These are phyloP conservation scores for Saksenaea vasiformis DNA, from an alignment of 371 early-diverging fungal species.

Conservation along the genomic window DNA sequence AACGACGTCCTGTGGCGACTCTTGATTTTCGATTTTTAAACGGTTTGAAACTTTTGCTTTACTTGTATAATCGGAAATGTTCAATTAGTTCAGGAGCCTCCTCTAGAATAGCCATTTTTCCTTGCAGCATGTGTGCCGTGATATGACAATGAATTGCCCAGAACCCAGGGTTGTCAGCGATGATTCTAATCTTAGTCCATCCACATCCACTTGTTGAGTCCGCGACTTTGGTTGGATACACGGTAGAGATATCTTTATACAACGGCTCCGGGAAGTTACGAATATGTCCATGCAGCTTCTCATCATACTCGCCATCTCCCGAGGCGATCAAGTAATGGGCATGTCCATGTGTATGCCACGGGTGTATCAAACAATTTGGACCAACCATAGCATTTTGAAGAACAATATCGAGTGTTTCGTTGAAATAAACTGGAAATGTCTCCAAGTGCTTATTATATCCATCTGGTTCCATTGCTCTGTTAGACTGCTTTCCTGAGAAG, in stretches of 20 bases:
- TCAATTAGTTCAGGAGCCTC: conserved; percentile 41
- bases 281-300: conserved; percentile 21
- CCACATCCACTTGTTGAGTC: conserved; percentile 31
- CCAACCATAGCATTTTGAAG: conserved; percentile 28
- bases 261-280: conserved; percentile 33
- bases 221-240: conserved; percentile 33
- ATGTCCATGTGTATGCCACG: conserved; percentile 54
- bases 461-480: conserved; percentile 3
- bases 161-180: conserved; percentile 49
- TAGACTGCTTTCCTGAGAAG: not conserved
- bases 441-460: conserved; percentile 17
- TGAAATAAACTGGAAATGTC: conserved; percentile 27
- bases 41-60: too few relatives aligned
- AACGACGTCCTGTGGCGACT: too few relatives aligned
- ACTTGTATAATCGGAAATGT: conserved; percentile 16
- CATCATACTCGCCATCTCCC: conserved; percentile 38
- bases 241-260: conserved; percentile 33
- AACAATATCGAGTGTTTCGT: conserved; percentile 41
- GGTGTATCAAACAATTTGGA: conserved; percentile 33
- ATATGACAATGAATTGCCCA: conserved; percentile 57
- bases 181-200: conserved; percentile 41
- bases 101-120: conserved; percentile 44
- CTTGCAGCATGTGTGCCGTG: conserved; percentile 52
- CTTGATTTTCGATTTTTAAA: too few relatives aligned
- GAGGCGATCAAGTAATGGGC: conserved; percentile 43